Base-by-base conservation (phyloP, 1,284 basidiomycete species). In the Volvariella surrecta region DNA sequence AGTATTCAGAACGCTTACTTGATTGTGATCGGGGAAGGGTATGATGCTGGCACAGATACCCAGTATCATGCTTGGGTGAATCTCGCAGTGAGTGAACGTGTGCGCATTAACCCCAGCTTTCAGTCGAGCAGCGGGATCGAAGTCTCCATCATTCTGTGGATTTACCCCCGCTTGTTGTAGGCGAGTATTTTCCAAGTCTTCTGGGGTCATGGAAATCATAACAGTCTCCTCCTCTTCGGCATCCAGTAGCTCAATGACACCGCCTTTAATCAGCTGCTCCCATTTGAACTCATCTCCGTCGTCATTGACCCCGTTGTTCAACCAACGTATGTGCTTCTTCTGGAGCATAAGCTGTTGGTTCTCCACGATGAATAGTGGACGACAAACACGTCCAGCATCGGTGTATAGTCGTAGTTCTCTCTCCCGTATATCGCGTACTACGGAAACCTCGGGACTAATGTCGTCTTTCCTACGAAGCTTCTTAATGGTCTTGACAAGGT, bases 191-290 rank as follows among this genome's bases (percentile, higher is more conserved):
- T 96, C 91, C 46, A 99, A 66, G 60, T 99, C 96, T 55, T 97
- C 91, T 1, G 90, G 84, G 2, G 89, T 92, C 96, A 99, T 99
- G 51, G 90, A 93, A 53, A 99, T 99, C 86, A 99, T 92, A 44
- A 96, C 93, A 1, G 95, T 97, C 66, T 99, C 96, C 66, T 99
- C 95, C 64, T 99, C 96, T 60, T 99, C 95, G 0, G 96, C 95
- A 63, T 99, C 96, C 56, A 99, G 68, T 45, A 96, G 74, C 64
- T 99, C 96, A 51, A 99, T 80, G 41, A 97, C 80, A 48, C 95
- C 96, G 31, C 79, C 77, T 54, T 88, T 86, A 44, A 99, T 70
- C 46, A 99, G 64, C 24, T 88, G 75, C 43, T 87, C 80, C 91
- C 92, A 99, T 48, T 83, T 84, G 63, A 82, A 89, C 17, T 76